Evolutionary conservation across 208 protist genomes (phyloP).

Genomic region (Crithidia bombi): DNA sequence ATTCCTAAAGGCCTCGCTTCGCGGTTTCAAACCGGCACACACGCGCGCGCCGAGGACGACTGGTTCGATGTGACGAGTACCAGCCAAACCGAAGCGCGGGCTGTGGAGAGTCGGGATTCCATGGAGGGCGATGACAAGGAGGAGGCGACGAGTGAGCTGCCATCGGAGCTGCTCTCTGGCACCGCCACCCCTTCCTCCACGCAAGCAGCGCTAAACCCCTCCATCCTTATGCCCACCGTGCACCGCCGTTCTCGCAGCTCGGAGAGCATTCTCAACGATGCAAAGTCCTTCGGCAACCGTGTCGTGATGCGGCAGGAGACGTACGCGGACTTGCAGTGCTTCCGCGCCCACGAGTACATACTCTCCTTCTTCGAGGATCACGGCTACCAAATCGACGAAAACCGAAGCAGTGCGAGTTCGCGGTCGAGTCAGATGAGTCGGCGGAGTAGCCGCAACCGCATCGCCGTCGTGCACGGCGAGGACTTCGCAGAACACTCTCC

Average conservation of each 20-base stretch:
- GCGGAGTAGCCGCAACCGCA: slow-evolving; percentile 6
- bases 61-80: neutral
- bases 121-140: neutral
- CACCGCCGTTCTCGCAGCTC: slow-evolving; percentile 3
- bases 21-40: neutral
- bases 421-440: slow-evolving; percentile 2
- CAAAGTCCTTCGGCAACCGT: slow-evolving; percentile 4
- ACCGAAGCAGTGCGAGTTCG: slow-evolving; percentile 17
- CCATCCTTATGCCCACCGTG: slow-evolving; percentile 2
- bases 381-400: slow-evolving; percentile 16
- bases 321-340: slow-evolving; percentile 24
- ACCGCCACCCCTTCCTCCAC: neutral
- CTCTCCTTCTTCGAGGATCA: slow-evolving; percentile 28
- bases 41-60: slow-evolving; percentile 1
- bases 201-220: neutral
- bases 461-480: slow-evolving; percentile 5
- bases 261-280: neutral
- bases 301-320: slow-evolving; percentile 19
- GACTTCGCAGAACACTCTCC: slow-evolving; percentile 10
- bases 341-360: slow-evolving; percentile 23
- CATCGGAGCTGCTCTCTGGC: slow-evolving; percentile 1
- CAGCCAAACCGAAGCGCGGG: neutral
- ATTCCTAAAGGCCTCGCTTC: neutral
- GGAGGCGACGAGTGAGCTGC: neutral
- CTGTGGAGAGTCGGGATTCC: neutral